Evolutionary conservation across 495 filamentous ascomycete species (phyloP).

Genomic region (Wilcoxina mikolae): DNA sequence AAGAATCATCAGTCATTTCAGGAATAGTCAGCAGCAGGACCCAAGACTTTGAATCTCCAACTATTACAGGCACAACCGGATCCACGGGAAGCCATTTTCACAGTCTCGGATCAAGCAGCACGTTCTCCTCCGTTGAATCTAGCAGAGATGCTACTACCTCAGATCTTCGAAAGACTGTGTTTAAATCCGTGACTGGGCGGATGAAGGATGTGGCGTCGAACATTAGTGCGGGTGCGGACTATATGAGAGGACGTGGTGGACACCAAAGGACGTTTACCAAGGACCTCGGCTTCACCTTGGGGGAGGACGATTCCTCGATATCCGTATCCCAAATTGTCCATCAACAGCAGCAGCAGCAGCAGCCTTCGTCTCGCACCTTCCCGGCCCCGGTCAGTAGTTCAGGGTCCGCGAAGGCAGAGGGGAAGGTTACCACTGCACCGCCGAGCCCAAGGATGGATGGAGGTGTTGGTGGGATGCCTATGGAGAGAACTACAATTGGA

Average conservation of each 20-base stretch:
- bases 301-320: conserved; percentile 3
- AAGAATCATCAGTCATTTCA: neutral
- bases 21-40: neutral
- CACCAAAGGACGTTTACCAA: conserved; percentile 17
- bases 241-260: conserved; percentile 22
- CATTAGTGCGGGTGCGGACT: conserved; percentile 33
- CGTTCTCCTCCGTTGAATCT: neutral
- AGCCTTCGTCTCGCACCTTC: neutral
- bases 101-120: neutral
- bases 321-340: neutral
- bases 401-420: neutral
- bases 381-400: neutral
- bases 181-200: conserved; percentile 64
- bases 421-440: neutral
- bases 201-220: conserved; percentile 75
- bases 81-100: neutral
- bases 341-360: neutral
- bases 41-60: neutral
- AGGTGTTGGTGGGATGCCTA: neutral
- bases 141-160: conserved; percentile 14
- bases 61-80: neutral
- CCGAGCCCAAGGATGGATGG: neutral
- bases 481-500: conserved; percentile 3
- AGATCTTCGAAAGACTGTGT: conserved; percentile 47
- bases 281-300: conserved; percentile 13